Evolutionary conservation across 345 rosid species (phyloP).

Genomic region (Acer campestre): DNA sequence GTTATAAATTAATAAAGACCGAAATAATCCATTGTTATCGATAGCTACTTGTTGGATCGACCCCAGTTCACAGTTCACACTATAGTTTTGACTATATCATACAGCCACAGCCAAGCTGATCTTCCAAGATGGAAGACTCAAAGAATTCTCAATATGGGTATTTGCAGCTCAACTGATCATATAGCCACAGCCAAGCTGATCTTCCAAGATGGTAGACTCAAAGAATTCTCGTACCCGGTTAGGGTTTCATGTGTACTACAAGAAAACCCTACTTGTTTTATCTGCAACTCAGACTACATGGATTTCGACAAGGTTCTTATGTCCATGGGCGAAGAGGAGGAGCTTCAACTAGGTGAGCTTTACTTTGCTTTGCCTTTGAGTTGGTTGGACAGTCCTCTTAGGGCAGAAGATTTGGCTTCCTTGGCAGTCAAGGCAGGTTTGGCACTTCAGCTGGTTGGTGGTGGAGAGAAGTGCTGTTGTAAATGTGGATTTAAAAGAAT

Average conservation of each 20-base stretch:
- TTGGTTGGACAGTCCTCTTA: slow-evolving; percentile 33
- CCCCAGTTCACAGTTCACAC: background rate
- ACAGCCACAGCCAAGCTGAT: no score
- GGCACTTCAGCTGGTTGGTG: slow-evolving; percentile 21
- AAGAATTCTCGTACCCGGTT: slow-evolving; percentile 50
- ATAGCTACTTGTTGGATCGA: background rate
- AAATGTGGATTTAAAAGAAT: background rate
- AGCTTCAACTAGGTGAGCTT: slow-evolving; percentile 49
- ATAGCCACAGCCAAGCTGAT: slow-evolving; percentile 54
- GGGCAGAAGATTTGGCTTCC: slow-evolving; percentile 50
- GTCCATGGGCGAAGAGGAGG: slow-evolving; percentile 38
- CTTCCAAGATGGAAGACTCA: no score
- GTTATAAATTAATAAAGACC: background rate
- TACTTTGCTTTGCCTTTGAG: slow-evolving; percentile 54
- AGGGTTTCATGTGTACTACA: slow-evolving; percentile 44
- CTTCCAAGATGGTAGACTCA: slow-evolving; percentile 48
- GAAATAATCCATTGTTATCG: background rate
- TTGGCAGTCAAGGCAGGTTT: slow-evolving; percentile 59
- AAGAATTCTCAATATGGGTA: background rate
- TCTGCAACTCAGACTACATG: slow-evolving; percentile 54
- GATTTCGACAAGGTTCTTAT: slow-evolving; percentile 42
- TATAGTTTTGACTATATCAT: no score
- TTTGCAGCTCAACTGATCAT: slow-evolving; percentile 20
- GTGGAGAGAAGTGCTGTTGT: slow-evolving; percentile 1
- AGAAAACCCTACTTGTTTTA: slow-evolving; percentile 34